Evolutionary conservation across 2,329 filamentous ascomycete genomes (phyloP), one percentile per base, ranked within the genome.

Genomic region (Fusarium sacchari): DNA sequence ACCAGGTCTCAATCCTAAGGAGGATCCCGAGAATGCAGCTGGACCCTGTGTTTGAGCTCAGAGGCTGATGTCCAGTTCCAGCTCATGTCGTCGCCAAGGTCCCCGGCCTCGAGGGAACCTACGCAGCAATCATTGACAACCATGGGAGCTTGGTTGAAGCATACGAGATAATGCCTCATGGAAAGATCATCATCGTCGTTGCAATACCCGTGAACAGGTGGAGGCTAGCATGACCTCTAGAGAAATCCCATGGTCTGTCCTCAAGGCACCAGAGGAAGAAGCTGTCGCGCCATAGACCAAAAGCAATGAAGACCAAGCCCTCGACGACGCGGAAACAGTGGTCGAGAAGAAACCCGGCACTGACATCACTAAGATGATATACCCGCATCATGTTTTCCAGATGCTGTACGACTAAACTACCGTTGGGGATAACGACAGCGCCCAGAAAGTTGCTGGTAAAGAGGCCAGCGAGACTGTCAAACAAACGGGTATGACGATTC

Each of bases 81-180:
- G 13, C 32, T 34, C 32, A 34, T 32, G 30, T 32, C 30, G 11
- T 32, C n/a, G 17, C 11, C n/a, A 26, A 44, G 11, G 6, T 12
- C n/a, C 15, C n/a, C 9, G 40, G 40, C n/a, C 5, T 24, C 5
- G n/a, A 24, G 7, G n/a, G 6, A 4, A 24, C n/a, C 1, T 24
- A 43, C 15, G 4, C 15, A n/a, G 15, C n/a, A 6, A 5, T 24
- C 0, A 43, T 43, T 1, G n/a, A 24, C 6, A 43, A 43, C 11
- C 0, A n/a, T 5, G 10, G 17, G n/a, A 43, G n/a, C 6, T n/a
- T 43, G 9, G 15, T 43, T 1, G 15, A 42, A 6, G 6, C 11
- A 7, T 17, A 24, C 7, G 17, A 43, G 40, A 43, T 24, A 7
- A 17, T 17, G n/a, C n/a, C n/a, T 24, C 6, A 9, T 8, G 22